Evolutionary conservation across 1,139 yeast genomes (phyloP).

Genomic region (Diutina mesorugosa): DNA sequence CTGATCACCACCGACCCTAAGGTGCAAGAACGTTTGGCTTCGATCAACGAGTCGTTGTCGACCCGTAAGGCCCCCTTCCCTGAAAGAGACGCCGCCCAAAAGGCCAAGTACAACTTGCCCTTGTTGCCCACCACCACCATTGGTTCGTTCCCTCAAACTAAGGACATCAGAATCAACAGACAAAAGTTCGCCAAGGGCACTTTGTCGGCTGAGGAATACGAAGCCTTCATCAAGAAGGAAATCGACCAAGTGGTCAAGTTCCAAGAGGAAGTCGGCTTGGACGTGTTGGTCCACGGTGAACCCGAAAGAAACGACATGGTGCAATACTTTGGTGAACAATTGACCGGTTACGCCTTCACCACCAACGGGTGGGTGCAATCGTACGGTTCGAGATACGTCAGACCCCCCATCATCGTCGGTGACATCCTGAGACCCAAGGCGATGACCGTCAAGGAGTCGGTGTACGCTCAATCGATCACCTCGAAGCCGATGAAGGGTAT

Average conservation of each 20-base stretch:
- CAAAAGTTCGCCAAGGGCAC: constrained; percentile 96
- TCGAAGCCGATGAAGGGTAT: constrained; percentile 97
- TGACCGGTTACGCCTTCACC: constrained; percentile 96
- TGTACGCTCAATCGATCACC: constrained; percentile 95
- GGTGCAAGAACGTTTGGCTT: constrained; percentile 79
- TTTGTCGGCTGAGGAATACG: constrained; percentile 88
- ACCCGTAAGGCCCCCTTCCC: constrained; percentile 84
- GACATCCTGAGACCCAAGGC: constrained; percentile 97
- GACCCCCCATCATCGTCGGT: constrained; percentile 99
- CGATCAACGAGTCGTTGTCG: constrained; percentile 67
- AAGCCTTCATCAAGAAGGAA: constrained; percentile 91
- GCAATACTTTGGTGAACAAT: constrained; percentile 98
- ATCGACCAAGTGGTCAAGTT: constrained; percentile 90
- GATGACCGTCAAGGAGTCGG: constrained; percentile 98
- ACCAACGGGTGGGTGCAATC: constrained; percentile 99
- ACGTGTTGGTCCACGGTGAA: constrained; percentile 98
- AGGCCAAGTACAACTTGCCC: constrained; percentile 82
- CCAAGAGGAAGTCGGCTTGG: constrained; percentile 98
- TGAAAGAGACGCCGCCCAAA: constrained; percentile 78
- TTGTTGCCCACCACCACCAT: constrained; percentile 99
- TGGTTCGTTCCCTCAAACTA: constrained; percentile 99
- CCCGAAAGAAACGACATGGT: constrained; percentile 99
- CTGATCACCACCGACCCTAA: constrained; percentile 82
- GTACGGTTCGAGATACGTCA: constrained; percentile 98
- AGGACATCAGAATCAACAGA: constrained; percentile 97